Conservation (phyloP, 129 eudicot species). For the Flaveria trinervia region DNA sequence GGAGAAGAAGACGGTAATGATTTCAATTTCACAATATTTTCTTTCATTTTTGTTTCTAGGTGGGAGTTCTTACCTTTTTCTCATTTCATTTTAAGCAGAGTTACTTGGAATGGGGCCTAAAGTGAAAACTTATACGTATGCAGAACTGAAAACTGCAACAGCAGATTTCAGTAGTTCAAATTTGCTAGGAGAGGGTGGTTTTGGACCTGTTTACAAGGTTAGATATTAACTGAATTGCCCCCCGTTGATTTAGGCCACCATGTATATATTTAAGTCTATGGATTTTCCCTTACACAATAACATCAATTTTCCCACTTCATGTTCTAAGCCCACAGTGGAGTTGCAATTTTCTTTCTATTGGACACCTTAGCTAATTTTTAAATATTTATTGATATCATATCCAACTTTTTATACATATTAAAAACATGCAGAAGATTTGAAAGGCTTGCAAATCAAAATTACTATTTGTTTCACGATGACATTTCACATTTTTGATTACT, state of each 20-base stretch:
- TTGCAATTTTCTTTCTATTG: too few relatives aligned
- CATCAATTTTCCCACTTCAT: too few relatives aligned
- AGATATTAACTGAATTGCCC: not conserved
- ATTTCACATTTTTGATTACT: not conserved
- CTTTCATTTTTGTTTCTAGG: conserved; percentile 11
- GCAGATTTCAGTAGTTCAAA: conserved; percentile 57
- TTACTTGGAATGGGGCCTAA: conserved; percentile 47
- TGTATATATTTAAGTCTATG: too few relatives aligned
- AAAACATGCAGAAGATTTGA: too few relatives aligned
- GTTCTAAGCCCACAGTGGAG: too few relatives aligned
- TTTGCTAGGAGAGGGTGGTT: conserved; percentile 82
- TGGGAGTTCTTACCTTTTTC: not conserved
- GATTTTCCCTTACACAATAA: too few relatives aligned
- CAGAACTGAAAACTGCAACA: conserved; percentile 59
- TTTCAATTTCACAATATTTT: not conserved
- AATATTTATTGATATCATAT: too few relatives aligned
- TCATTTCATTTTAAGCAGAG: conserved; percentile 26
- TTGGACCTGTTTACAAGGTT: conserved; percentile 77
- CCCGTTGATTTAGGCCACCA: too few relatives aligned
- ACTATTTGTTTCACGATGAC: not conserved
- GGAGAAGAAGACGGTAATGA: conserved; percentile 49
- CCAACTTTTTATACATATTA: too few relatives aligned
- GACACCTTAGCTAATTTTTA: too few relatives aligned
- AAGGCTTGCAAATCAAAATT: too few relatives aligned
- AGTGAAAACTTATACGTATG: conserved; percentile 47